Conservation (phyloP, 495 filamentous ascomycete genomes). For the Trichoderma parareesei region DNA sequence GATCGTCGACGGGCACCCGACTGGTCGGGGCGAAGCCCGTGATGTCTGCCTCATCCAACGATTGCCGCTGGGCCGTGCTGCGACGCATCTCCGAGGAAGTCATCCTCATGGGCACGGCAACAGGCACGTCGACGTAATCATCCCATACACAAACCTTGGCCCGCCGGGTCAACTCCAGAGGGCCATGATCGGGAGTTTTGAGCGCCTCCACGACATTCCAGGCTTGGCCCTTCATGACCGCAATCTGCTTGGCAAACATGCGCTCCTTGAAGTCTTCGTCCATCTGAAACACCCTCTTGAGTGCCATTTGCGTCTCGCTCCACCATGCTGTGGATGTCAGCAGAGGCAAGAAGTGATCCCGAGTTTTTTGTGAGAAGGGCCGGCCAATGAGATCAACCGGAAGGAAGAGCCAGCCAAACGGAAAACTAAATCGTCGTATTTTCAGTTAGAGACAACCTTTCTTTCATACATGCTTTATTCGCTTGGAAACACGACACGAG, state of each 20-base stretch:
- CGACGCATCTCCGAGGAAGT: conserved; percentile 71
- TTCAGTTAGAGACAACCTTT: neutral
- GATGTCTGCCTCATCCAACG: conserved; percentile 77
- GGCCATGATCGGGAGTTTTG: conserved; percentile 85
- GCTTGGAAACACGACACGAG: too few species aligned
- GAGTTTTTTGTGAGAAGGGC: conserved; percentile 86
- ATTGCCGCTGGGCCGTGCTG: conserved; percentile 24
- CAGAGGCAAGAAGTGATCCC: conserved; percentile 87
- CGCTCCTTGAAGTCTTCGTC: conserved; percentile 95
- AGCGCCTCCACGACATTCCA: conserved; percentile 98
- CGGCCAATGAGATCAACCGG: conserved; percentile 94
- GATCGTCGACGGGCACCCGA: conserved; percentile 40
- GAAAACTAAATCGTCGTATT: conserved; percentile 55
- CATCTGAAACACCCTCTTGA: conserved; percentile 77
- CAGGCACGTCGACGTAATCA: conserved; percentile 89
- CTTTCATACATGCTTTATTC: neutral
- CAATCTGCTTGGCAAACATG: conserved; percentile 95
- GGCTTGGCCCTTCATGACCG: conserved; percentile 97
- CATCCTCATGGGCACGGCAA: conserved; percentile 79
- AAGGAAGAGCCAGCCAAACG: conserved; percentile 97
- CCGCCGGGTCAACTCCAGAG: conserved; percentile 83
- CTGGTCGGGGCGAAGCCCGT: conserved; percentile 43
- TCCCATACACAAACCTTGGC: conserved; percentile 96
- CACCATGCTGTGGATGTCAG: conserved; percentile 94
- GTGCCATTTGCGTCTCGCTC: conserved; percentile 82